Percentiles rank a stretch among this genome's conserved stretches.
phyloP scores from a whole-genome alignment of 2,329 filamentous ascomycete genomes.

The Alternaria ethzedia region DNA sequence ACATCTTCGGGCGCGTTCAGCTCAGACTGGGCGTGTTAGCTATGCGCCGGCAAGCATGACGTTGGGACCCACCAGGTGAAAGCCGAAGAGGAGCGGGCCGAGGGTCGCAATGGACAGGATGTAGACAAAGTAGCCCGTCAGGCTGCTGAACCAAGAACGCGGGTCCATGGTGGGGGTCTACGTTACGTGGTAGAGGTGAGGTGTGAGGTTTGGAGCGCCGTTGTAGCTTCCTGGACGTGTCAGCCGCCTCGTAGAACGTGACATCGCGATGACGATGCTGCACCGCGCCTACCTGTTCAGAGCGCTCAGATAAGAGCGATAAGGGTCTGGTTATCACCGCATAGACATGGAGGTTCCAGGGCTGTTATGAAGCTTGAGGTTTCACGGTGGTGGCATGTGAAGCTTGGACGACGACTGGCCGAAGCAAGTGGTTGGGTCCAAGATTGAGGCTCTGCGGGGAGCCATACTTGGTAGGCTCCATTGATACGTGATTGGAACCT shows the following conservation, averaged over 20 bases:
- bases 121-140: slow-evolving; percentile 80
- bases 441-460: slow-evolving; percentile 13
- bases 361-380: neutral
- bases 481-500: neutral
- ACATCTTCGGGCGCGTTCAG: slow-evolving; percentile 95
- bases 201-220: neutral
- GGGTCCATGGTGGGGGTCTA: slow-evolving; percentile 43
- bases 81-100: slow-evolving; percentile 92
- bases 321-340: neutral
- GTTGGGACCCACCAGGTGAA: slow-evolving; percentile 72
- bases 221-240: slow-evolving; percentile 3
- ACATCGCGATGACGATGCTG: slow-evolving; percentile 18
- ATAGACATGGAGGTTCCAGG: neutral
- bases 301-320: neutral
- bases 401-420: neutral
- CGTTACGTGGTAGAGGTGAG: slow-evolving; percentile 9
- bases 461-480: neutral
- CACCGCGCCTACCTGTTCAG: slow-evolving; percentile 15
- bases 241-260: slow-evolving; percentile 8
- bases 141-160: slow-evolving; percentile 50
- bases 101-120: slow-evolving; percentile 78
- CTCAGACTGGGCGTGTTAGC: slow-evolving; percentile 69
- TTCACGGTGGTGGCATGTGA: neutral
- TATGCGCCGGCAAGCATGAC: neutral
- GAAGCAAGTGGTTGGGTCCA: neutral